Evolutionary conservation across 768 basidiomycete species (phyloP).

Genomic region (Mrakia frigida): DNA sequence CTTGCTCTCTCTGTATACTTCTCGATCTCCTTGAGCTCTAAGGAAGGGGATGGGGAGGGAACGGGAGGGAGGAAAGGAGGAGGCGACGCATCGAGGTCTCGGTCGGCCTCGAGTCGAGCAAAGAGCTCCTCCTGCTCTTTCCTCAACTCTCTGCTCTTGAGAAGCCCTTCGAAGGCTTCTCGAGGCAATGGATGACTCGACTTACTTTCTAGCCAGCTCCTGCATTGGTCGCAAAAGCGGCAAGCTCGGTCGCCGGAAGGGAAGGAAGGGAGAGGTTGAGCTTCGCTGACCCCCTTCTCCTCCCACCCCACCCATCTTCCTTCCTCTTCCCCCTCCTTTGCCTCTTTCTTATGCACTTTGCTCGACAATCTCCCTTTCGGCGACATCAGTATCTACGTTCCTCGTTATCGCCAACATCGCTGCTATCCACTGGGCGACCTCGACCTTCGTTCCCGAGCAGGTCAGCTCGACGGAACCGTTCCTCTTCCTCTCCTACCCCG

Average conservation of each 20-base stretch:
- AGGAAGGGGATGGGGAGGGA: not conserved
- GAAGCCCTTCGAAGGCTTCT: not conserved
- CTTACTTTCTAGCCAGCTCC: too few species aligned
- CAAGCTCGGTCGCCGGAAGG: not conserved
- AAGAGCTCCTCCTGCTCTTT: not conserved
- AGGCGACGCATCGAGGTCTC: not conserved
- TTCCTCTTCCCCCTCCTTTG: not conserved
- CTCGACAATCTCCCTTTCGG: not conserved
- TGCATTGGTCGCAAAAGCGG: too few species aligned
- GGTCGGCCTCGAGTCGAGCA: not conserved
- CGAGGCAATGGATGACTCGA: too few species aligned
- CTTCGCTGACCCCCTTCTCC: too few species aligned
- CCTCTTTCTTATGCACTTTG: not conserved
- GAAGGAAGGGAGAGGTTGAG: too few species aligned
- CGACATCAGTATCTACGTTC: not conserved
- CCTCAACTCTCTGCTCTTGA: not conserved
- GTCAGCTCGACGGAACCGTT: not conserved
- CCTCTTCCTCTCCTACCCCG: conserved; percentile 8
- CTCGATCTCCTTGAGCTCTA: not conserved
- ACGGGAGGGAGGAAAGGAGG: not conserved
- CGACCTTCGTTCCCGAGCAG: not conserved
- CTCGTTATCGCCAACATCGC: conserved; percentile 8
- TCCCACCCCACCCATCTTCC: too few species aligned
- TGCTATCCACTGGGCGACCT: not conserved
- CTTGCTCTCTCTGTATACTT: not conserved